phyloP scores from a whole-genome alignment of 1,139 yeast genomes.

The Arxiozyma slooffiae region DNA sequence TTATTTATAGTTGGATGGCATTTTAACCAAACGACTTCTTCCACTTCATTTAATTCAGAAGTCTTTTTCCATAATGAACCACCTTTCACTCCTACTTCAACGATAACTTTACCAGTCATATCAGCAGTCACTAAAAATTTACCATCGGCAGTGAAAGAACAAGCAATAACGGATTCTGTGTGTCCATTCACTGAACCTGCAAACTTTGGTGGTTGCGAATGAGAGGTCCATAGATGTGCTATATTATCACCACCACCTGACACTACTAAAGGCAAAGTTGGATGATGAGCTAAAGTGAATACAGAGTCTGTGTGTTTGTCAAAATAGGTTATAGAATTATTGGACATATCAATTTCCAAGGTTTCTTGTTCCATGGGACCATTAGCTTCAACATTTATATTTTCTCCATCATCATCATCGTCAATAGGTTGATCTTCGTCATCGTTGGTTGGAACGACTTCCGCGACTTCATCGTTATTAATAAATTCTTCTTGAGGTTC shows the following conservation, averaged over 20 bases:
- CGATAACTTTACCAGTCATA: slow-evolving; percentile 80
- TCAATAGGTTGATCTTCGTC: slow-evolving; percentile 34
- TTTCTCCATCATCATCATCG: slow-evolving; percentile 34
- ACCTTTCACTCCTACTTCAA: slow-evolving; percentile 59
- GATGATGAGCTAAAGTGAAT: slow-evolving; percentile 70
- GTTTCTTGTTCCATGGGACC: slow-evolving; percentile 28
- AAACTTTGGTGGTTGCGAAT: slow-evolving; percentile 68
- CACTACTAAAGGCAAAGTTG: slow-evolving; percentile 67
- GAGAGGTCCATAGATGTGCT: slow-evolving; percentile 88
- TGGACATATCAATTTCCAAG: slow-evolving; percentile 64
- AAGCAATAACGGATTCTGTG: slow-evolving; percentile 78
- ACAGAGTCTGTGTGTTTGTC: slow-evolving; percentile 82
- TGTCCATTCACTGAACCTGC: slow-evolving; percentile 68
- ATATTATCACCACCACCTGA: slow-evolving; percentile 90
- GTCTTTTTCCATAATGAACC: slow-evolving; percentile 75
- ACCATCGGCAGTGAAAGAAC: slow-evolving; percentile 79
- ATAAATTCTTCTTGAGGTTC: slow-evolving; percentile 43
- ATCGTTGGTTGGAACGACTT: slow-evolving; percentile 37
- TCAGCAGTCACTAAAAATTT: slow-evolving; percentile 77
- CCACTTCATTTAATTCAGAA: slow-evolving; percentile 74
- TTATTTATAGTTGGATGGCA: slow-evolving; percentile 64
- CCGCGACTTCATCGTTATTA: slow-evolving; percentile 48
- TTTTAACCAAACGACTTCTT: slow-evolving; percentile 69
- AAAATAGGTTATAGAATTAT: slow-evolving; percentile 81
- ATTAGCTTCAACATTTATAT: slow-evolving; percentile 13